Conservation (phyloP, 306 rosid species). For the Sicyos edulis region DNA sequence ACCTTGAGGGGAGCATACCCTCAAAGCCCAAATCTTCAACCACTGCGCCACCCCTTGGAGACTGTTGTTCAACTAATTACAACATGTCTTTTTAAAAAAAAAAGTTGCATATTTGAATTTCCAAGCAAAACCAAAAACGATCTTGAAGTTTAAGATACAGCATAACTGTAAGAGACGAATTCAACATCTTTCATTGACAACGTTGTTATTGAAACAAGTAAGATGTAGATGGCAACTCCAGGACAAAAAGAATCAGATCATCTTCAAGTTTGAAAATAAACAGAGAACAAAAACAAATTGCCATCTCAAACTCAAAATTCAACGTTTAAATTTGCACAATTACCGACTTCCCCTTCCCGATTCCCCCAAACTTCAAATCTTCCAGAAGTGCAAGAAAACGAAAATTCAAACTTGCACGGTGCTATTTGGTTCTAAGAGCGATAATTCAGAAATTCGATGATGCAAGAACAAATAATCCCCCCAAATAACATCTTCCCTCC, state of each 20-base stretch:
- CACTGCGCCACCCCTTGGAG: no score
- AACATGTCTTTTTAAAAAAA: no score
- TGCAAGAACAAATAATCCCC: neutral
- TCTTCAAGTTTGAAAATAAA: neutral
- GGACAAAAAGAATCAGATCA: neutral
- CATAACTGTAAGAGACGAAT: neutral
- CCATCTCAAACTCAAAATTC: neutral
- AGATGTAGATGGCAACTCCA: neutral
- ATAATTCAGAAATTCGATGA: neutral
- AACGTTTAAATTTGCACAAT: neutral
- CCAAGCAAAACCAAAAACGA: neutral
- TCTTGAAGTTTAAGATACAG: neutral
- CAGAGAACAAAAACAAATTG: neutral
- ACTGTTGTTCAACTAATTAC: no score
- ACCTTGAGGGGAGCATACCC: no score
- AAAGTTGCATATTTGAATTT: neutral
- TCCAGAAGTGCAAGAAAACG: neutral
- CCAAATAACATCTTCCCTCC: neutral
- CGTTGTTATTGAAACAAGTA: neutral
- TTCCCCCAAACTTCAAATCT: neutral
- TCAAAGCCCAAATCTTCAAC: no score
- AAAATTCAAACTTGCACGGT: neutral
- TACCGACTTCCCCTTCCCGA: neutral
- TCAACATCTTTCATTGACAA: neutral
- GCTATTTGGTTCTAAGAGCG: neutral